These are phyloP conservation scores for Penicillium soppii DNA, from an alignment of 495 filamentous ascomycete species.

Conservation along the genomic window DNA sequence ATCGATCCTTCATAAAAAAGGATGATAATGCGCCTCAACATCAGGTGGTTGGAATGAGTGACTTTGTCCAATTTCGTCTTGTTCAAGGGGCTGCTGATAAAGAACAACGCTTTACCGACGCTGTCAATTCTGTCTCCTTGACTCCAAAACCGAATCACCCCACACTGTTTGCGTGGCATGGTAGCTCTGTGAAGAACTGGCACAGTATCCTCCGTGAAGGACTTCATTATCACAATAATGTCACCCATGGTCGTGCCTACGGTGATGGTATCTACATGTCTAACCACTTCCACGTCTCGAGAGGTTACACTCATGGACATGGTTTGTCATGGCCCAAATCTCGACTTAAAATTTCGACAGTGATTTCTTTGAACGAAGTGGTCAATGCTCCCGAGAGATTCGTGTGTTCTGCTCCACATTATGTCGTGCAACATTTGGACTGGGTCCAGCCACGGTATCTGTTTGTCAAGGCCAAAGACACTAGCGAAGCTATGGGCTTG, in stretches of 20 bases:
- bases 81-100: constrained; percentile 90
- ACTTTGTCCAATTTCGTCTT: constrained; percentile 81
- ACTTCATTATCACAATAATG: neutral
- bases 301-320: constrained; percentile 46
- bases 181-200: constrained; percentile 77
- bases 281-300: constrained; percentile 54
- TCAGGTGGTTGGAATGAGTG: constrained; percentile 61
- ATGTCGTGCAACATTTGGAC: constrained; percentile 73
- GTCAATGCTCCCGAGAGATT: constrained; percentile 73
- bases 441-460: constrained; percentile 94
- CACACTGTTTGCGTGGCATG: constrained; percentile 83
- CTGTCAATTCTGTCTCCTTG: constrained; percentile 51
- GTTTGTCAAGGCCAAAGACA: constrained; percentile 54
- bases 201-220: constrained; percentile 48
- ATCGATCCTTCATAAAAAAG: constrained; percentile 81
- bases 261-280: constrained; percentile 86
- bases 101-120: constrained; percentile 73
- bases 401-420: constrained; percentile 50
- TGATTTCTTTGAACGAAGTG: constrained; percentile 84
- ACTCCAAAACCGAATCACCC: constrained; percentile 48
- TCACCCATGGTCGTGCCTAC: constrained; percentile 62
- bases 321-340: constrained; percentile 61
- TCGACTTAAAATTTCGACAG: constrained; percentile 51
- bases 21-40: constrained; percentile 52
- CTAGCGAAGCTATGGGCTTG: no score